phyloP scores from a whole-genome alignment of 1,284 basidiomycete species.

The Papiliotrema fonsecae region DNA sequence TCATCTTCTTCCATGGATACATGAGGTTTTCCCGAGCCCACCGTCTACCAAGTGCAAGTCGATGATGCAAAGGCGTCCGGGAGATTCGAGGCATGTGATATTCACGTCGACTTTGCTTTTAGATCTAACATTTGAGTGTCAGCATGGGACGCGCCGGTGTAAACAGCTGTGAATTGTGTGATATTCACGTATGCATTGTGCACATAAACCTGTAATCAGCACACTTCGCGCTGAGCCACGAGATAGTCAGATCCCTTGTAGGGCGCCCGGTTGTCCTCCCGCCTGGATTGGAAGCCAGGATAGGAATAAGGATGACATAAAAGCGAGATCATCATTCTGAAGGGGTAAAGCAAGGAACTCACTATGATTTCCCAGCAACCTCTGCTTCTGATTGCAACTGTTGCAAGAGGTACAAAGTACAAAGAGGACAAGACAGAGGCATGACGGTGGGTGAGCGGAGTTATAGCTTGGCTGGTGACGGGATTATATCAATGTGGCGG shows the following conservation, averaged over 20 bases:
- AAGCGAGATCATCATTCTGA: constrained; percentile 5
- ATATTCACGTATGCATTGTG: background rate
- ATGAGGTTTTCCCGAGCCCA: too few species aligned
- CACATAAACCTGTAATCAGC: background rate
- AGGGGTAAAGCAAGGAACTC: background rate
- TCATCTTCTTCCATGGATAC: too few species aligned
- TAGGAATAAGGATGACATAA: constrained; percentile 4
- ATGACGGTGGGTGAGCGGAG: background rate
- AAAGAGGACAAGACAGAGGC: background rate
- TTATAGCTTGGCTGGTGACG: background rate
- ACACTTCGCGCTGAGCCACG: background rate
- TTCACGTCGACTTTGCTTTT: background rate
- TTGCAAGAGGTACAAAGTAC: background rate
- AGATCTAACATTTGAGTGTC: background rate
- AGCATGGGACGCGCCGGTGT: background rate
- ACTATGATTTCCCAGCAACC: background rate
- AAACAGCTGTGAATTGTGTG: background rate
- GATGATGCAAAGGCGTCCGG: background rate
- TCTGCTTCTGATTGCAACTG: background rate
- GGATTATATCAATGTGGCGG: background rate
- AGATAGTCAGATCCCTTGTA: constrained; percentile 1
- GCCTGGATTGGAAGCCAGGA: background rate
- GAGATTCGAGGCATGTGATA: background rate
- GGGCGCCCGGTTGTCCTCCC: constrained; percentile 3
- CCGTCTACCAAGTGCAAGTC: background rate